Evolutionary conservation across 1,139 yeast species (phyloP), one percentile per base, ranked within the genome.

Genomic region (Blastobotrys apis): DNA sequence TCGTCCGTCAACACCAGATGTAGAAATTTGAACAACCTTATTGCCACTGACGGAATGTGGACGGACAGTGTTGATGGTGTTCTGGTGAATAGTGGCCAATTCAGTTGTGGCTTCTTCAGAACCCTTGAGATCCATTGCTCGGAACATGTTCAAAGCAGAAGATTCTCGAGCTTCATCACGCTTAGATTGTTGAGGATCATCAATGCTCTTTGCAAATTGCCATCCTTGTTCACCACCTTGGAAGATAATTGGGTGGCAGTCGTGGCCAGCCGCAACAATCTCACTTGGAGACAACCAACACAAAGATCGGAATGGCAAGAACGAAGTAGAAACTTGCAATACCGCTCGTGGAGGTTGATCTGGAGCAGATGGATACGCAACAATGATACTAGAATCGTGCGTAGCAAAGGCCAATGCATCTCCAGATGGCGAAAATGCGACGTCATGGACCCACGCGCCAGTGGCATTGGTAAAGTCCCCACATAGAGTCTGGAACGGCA

Each of bases 81-180:
- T 92, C 66, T 90, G 97, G 66, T 92, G 98, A 49, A 86, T 78
- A 15, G 96, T 87, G 49, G 74, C 75, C 60, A 84, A 73, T 41
- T 76, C 77, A 45, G 75, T 73, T 31, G 75, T 68, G 58, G 70
- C 67, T 36, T 58, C 63, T 43, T 78, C 80, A 48, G 86, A 77
- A 45, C 98, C 98, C 73, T 88, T 90, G 65, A 92, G 76, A 67
- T 92, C 99, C 75, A 92, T 73, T 66, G 92, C 96, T 66, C 88
- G 83, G 71, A 94, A 94, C 92, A 92, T 87, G 68, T 85, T 85
- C 63, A 92, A 76, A 12, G 97, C 97, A 50, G 88, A 83, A 55
- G 82, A 84, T 60, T 82, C 92, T 47, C 72, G 78, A 19, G 75
- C 80, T 16, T 73, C 80, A 9, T 65, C 71, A 43, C 66, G 72